phyloP scores from a whole-genome alignment of 306 rosid species.

The Vicia sativa region DNA sequence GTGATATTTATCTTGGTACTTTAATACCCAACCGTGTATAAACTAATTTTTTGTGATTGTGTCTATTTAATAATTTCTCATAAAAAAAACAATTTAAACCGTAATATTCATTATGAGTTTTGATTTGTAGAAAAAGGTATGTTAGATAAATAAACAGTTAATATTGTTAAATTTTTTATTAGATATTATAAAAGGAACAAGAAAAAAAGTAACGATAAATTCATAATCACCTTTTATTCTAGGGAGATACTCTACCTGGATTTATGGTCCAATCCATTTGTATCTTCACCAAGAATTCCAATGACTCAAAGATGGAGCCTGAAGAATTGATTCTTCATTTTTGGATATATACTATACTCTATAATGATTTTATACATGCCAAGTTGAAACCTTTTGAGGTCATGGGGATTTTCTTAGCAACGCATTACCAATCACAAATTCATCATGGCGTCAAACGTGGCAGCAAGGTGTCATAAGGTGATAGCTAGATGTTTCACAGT shows the following conservation, averaged over 20 bases:
- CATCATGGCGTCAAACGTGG: background rate
- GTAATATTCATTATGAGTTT: too few species aligned
- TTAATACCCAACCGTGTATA: too few species aligned
- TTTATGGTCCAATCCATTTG: slow-evolving; percentile 39
- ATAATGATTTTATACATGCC: slow-evolving; percentile 8
- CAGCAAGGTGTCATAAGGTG: slow-evolving; percentile 27
- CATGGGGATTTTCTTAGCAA: slow-evolving; percentile 30
- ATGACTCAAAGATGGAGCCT: slow-evolving; percentile 25
- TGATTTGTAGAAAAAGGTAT: too few species aligned
- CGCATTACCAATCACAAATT: slow-evolving; percentile 11
- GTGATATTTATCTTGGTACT: too few species aligned
- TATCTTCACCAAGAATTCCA: slow-evolving; percentile 43
- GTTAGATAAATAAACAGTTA: too few species aligned
- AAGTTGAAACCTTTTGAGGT: slow-evolving; percentile 35
- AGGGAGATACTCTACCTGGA: slow-evolving; percentile 36
- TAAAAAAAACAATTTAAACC: too few species aligned
- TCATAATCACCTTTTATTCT: background rate
- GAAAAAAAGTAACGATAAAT: too few species aligned
- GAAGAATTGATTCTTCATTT: slow-evolving; percentile 62
- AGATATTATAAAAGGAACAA: background rate
- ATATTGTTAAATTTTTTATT: too few species aligned
- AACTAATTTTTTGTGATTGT: too few species aligned
- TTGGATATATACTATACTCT: slow-evolving; percentile 16
- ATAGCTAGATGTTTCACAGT: slow-evolving; percentile 21
- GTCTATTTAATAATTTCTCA: too few species aligned